These are phyloP conservation scores for Penicillium griseofulvum DNA, from an alignment of 2,329 filamentous ascomycete genomes.

Conservation along the genomic window DNA sequence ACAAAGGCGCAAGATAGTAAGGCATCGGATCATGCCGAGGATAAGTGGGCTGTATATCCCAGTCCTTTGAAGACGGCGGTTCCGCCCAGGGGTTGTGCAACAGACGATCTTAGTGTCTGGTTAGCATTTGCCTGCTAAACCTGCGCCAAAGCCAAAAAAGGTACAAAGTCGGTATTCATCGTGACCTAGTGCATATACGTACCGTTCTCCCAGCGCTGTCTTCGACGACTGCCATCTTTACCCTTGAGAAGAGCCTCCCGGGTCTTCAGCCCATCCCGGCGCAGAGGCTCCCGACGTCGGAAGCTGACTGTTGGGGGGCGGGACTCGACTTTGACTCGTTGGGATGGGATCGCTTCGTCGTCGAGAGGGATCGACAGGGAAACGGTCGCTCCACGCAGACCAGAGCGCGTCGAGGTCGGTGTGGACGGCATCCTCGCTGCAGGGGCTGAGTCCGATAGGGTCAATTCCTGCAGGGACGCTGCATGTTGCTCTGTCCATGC, in stretches of 20 bases:
- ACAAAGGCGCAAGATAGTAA: conserved; percentile 83
- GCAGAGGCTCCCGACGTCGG: conserved; percentile 54
- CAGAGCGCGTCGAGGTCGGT: conserved; percentile 51
- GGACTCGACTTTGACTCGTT: conserved; percentile 30
- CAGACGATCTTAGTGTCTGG: conserved; percentile 65
- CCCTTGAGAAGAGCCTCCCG: conserved; percentile 80
- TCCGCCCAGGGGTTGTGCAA: conserved; percentile 81
- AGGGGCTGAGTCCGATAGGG: conserved; percentile 29
- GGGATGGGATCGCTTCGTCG: conserved; percentile 41
- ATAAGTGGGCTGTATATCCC: conserved; percentile 78
- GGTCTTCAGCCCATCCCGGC: conserved; percentile 61
- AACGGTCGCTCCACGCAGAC: conserved; percentile 54
- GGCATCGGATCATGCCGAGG: conserved; percentile 70
- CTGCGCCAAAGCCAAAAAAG: neutral
- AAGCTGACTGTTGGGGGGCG: conserved; percentile 41
- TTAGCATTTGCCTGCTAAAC: conserved; percentile 21
- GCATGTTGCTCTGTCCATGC: conserved; percentile 59
- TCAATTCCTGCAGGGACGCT: conserved; percentile 37
- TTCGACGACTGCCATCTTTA: conserved; percentile 82
- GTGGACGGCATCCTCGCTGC: conserved; percentile 48
- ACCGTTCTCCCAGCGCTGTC: conserved; percentile 96
- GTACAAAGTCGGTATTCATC: neutral
- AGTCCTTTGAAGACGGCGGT: conserved; percentile 78
- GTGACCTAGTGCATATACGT: conserved; percentile 26
- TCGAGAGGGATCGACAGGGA: conserved; percentile 76